phyloP scores from a whole-genome alignment of 352 stramenopile genomes.

The Phytopythium boreale region DNA sequence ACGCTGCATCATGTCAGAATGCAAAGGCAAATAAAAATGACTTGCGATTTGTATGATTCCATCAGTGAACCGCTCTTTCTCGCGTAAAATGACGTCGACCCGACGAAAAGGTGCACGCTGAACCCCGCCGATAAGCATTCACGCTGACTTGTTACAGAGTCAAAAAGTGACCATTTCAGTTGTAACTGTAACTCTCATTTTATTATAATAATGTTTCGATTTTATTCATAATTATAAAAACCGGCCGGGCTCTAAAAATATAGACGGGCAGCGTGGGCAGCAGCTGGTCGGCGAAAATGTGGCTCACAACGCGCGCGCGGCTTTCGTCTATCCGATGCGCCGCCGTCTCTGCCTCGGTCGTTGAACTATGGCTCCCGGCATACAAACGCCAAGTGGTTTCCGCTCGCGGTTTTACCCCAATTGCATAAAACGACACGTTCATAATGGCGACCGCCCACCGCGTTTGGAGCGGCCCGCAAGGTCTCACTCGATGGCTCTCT shows the following conservation, averaged over 20 bases:
- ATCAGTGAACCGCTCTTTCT: too few relatives aligned
- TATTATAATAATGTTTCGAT: too few relatives aligned
- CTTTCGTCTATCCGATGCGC: not conserved
- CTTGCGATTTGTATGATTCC: not conserved
- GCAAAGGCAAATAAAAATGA: not conserved
- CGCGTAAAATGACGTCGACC: not conserved
- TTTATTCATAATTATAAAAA: not conserved
- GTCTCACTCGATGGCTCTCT: not conserved
- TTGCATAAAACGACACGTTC: not conserved
- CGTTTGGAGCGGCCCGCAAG: too few relatives aligned
- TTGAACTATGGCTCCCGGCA: not conserved
- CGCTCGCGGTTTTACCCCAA: not conserved
- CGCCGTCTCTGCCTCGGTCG: conserved; percentile 3
- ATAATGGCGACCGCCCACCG: not conserved
- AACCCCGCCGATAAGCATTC: conserved; percentile 1
- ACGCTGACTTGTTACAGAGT: not conserved
- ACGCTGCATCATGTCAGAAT: too few relatives aligned
- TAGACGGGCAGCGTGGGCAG: not conserved
- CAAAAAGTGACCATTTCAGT: not conserved
- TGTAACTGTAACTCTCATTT: too few relatives aligned
- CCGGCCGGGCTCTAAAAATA: not conserved
- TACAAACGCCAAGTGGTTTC: not conserved
- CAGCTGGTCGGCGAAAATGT: conserved; percentile 4
- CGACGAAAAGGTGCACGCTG: not conserved
- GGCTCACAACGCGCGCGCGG: conserved; percentile 2